Evolutionary conservation across 129 eudicot genomes (phyloP), one percentile per base, ranked within the genome.

Genomic region (Ambrosia trifida): DNA sequence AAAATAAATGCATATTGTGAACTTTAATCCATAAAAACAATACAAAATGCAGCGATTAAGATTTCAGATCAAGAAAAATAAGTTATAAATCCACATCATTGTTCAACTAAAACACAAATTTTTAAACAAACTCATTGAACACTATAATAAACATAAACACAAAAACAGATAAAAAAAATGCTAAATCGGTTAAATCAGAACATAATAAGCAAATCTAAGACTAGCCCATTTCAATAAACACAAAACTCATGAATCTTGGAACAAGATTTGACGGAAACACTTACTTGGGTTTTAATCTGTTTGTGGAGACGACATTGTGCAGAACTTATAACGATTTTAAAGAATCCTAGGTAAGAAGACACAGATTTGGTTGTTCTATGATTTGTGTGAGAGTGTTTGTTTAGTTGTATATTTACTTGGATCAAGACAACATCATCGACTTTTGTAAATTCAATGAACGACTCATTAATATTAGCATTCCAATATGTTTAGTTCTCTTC

Each of bases 11-110:
- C 51, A 18, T 33, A 53, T 35, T 51, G 14, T 47, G 31, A 6
- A 31, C 5, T n/a, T 66, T n/a, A 69, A 69, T 72, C 38, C 50
- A 47, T 61, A 47, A 73, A 19, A 73, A 47, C 77, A 73, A 62
- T 11, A 20, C n/a, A 61, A 56, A 62, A 62, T 17, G 47, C 62
- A 41, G 18, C 63, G 17, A 7, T 32, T 6, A 28, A 53, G 52
- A 40, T 16, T 19, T 38, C 38, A 33, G 38, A 69, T 35, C 51
- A 10, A 13, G 18, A 9, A 10, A 65, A 35, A 65, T 36, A 65
- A 46, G 54, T 44, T 41, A 43, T 19, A 65, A 65, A 18, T 11
- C 70, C 35, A 54, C 2, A 38, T 53, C 13, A 53, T 5, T 31
- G 24, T 10, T 10, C 28, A 24, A 24, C 14, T 20, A 65, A 44